Percentiles rank a stretch among this genome's conserved stretches.
These are phyloP conservation scores for Wallacemonas collosoma DNA, from an alignment of 208 protist genomes.

Conservation along the genomic window DNA sequence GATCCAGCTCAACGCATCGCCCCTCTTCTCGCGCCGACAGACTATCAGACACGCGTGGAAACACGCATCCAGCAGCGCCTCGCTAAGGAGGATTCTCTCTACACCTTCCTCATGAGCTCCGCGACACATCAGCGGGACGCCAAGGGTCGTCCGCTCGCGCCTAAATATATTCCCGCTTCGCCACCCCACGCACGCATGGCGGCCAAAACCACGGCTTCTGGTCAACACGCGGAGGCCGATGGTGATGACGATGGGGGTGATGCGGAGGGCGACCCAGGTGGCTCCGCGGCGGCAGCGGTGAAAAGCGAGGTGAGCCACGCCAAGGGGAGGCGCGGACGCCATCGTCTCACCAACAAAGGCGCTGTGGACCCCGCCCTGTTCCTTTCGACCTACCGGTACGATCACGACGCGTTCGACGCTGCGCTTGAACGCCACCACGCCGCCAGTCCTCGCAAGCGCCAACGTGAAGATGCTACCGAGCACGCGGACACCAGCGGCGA, in stretches of 20 bases:
- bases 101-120: slow-evolving; percentile 11
- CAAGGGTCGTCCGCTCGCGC: slow-evolving; percentile 5
- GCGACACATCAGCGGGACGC: slow-evolving; percentile 8
- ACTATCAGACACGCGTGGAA: slow-evolving; percentile 6
- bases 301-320: background rate
- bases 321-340: slow-evolving; percentile 7
- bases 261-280: too few species aligned
- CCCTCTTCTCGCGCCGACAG: background rate
- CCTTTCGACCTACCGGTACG: slow-evolving; percentile 12
- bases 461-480: too few species aligned
- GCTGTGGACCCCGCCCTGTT: slow-evolving; percentile 15
- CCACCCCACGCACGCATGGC: background rate
- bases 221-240: too few species aligned
- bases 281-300: too few species aligned
- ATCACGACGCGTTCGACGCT: slow-evolving; percentile 12
- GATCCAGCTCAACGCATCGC: background rate
- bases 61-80: background rate
- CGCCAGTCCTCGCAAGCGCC: background rate
- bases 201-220: background rate
- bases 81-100: background rate
- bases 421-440: slow-evolving; percentile 19
- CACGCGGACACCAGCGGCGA: too few species aligned
- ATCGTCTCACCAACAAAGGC: slow-evolving; percentile 1
- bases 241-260: too few species aligned
- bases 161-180: background rate